These are phyloP conservation scores for Taphrina pruni DNA, from an alignment of 1,139 yeast genomes.

Conservation along the genomic window DNA sequence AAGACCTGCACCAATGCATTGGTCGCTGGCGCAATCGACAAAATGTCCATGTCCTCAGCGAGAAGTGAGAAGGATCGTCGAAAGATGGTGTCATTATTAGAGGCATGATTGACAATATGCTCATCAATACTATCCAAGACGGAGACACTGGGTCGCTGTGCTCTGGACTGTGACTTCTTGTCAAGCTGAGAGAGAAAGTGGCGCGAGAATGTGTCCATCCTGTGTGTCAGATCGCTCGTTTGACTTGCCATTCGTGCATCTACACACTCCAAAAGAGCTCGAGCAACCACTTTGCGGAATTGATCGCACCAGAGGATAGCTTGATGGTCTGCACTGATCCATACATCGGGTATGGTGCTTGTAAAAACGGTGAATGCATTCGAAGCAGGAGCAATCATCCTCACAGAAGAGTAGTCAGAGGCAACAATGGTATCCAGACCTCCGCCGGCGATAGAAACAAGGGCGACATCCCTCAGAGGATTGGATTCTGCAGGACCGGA, in stretches of 20 bases:
- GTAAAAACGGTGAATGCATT: conserved; percentile 86
- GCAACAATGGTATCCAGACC: conserved; percentile 80
- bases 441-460: conserved; percentile 89
- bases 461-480: conserved; percentile 51
- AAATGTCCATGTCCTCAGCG: not conserved
- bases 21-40: not conserved
- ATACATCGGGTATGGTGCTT: conserved; percentile 85
- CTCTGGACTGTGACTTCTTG: not conserved
- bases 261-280: conserved; percentile 64
- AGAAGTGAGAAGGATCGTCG: not conserved
- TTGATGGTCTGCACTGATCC: conserved; percentile 94
- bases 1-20: conserved; percentile 4
- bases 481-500: conserved; percentile 48
- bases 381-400: conserved; percentile 69
- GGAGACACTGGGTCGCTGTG: not conserved
- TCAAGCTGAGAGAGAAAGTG: conserved; percentile 56
- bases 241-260: conserved; percentile 44
- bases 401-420: conserved; percentile 86
- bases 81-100: conserved; percentile 16
- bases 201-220: conserved; percentile 65
- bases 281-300: conserved; percentile 68
- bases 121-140: not conserved
- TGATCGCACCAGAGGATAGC: conserved; percentile 98
- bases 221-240: conserved; percentile 58
- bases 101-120: conserved; percentile 36